Evolutionary conservation across 108 stramenopile species (phyloP).

Genomic region (Fistulifera pelliculosa): DNA sequence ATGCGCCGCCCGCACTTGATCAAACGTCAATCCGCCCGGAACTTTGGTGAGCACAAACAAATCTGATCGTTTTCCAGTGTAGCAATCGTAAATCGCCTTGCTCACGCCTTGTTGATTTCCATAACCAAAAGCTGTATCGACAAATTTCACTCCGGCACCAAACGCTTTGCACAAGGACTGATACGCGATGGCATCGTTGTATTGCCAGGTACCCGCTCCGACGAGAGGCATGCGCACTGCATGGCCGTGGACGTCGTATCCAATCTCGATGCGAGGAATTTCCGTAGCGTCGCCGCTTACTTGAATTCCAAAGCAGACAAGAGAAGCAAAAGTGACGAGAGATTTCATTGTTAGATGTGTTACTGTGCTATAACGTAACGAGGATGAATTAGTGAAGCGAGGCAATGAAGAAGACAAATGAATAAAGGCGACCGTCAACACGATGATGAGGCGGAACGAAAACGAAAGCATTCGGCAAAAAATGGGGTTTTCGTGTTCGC

Average conservation of each 20-base stretch:
- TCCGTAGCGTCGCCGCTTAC: neutral
- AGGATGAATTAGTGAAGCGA: too few relatives aligned
- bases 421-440: too few relatives aligned
- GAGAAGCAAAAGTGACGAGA: too few relatives aligned
- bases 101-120: constrained; percentile 46
- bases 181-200: constrained; percentile 44
- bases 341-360: too few relatives aligned
- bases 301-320: too few relatives aligned
- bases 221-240: constrained; percentile 34
- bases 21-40: constrained; percentile 34
- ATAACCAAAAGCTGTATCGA: constrained; percentile 49
- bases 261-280: constrained; percentile 29
- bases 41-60: constrained; percentile 58
- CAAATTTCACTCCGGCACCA: constrained; percentile 35
- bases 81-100: constrained; percentile 42
- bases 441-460: too few relatives aligned
- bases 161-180: constrained; percentile 46
- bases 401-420: too few relatives aligned
- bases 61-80: constrained; percentile 21
- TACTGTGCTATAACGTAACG: too few relatives aligned
- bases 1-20: constrained; percentile 24
- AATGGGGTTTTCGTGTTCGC: too few relatives aligned
- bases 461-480: too few relatives aligned
- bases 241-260: constrained; percentile 25
- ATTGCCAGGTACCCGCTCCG: constrained; percentile 57